These are phyloP conservation scores for Naganishia randhawae DNA, from an alignment of 768 basidiomycete genomes.

Conservation along the genomic window DNA sequence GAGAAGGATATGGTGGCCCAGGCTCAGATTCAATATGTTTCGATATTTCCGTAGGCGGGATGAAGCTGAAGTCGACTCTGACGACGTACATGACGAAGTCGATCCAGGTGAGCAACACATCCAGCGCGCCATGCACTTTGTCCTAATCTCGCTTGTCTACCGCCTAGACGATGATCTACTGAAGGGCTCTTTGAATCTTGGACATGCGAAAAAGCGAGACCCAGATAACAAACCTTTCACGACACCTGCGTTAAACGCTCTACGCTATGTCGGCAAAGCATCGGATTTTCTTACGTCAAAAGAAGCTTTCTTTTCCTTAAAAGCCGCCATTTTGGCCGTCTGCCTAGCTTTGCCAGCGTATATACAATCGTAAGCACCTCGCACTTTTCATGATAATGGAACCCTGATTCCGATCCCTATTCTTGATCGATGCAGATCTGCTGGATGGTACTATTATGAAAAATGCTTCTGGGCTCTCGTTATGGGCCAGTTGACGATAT, in stretches of 20 bases:
- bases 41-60: constrained; percentile 10
- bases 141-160: background rate
- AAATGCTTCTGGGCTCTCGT: constrained; percentile 33
- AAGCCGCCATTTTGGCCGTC: constrained; percentile 41
- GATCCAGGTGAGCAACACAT: constrained; percentile 23
- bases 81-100: constrained; percentile 23
- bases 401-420: constrained; percentile 10
- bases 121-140: background rate
- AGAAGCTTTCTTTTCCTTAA: constrained; percentile 46
- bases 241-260: constrained; percentile 32
- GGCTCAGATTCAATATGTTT: constrained; percentile 25
- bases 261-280: constrained; percentile 34
- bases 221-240: constrained; percentile 45
- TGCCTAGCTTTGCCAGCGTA: constrained; percentile 42
- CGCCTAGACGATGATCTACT: constrained; percentile 1
- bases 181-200: constrained; percentile 33
- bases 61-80: background rate
- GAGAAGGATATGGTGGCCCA: constrained; percentile 37
- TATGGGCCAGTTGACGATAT: constrained; percentile 34
- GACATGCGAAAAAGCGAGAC: constrained; percentile 40
- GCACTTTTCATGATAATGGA: background rate
- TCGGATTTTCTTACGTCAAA: constrained; percentile 35
- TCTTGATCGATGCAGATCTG: constrained; percentile 21
- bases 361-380: constrained; percentile 28
- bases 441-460: constrained; percentile 46